Base-by-base conservation (phyloP, 1,284 basidiomycete species). In the Hypsizygus ulmarius region DNA sequence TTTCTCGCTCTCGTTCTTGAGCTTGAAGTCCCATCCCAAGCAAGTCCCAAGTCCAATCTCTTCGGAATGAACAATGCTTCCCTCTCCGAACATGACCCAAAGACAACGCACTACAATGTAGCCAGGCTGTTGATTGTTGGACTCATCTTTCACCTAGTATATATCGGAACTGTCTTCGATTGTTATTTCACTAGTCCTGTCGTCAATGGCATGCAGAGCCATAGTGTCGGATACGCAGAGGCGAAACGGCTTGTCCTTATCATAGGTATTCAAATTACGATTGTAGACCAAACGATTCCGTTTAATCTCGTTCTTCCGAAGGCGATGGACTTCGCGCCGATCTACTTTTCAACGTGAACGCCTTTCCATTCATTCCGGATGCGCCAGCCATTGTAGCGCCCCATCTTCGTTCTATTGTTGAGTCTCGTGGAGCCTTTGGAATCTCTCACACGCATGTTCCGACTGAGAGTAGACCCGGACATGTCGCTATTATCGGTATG, bases 141-240 rank as follows among this genome's bases (percentile, higher is more conserved):
- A 19, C 73, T 93, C 25, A 59, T 86, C 16, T 91, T 92, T 60
- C 90, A 92, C 62, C 63, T 89, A 42, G 70, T 84, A 6, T 89
- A 81, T 64, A 82, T 90, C 52, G 74, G 77, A 48, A 81, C 84
- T 18, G 82, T 94, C 27, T 95, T 94, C 65, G 90, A 94, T 68
- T 92, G 92, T 65, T 94, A 95, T 65, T 95, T 95, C 59, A 88
- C 82, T 16, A 87, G 83, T 53, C 85, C 87, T 0, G 85, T 89
- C 5, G 84, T 87, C 18, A 75, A 80, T 73, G 87, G 87, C 42
- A 89, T 87, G 84, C 62, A 71, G 54, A 77, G 74, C 39, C 75
- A 81, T 59, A 72, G 68, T 10, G 62, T 75, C 1, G 64, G 64
- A 12, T 52, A 57, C 5, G 70, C 76, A 32, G 75, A 81, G 50